Conservation (phyloP, 768 basidiomycete species). For the Strobilomyces echinocephalus region DNA sequence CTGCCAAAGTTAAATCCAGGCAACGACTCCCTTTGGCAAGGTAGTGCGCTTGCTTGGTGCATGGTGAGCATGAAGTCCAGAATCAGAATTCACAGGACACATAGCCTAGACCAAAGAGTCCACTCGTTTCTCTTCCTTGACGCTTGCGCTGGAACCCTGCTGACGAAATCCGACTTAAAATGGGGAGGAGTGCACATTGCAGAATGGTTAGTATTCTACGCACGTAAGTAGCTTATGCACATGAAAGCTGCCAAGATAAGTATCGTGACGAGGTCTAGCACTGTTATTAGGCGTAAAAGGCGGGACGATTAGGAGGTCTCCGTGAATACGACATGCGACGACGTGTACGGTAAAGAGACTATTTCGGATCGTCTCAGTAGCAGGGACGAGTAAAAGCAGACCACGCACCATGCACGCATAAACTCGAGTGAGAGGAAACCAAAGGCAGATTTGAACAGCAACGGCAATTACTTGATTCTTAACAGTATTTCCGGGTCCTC, state of each 20-base stretch:
- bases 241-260: constrained; percentile 9
- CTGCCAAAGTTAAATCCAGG: no score
- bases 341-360: not conserved
- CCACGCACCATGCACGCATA: constrained; percentile 7
- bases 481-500: not conserved
- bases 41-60: not conserved
- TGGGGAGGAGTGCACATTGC: not conserved
- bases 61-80: no score
- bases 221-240: constrained; percentile 16
- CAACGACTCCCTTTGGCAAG: not conserved
- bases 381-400: not conserved
- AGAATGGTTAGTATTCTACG: constrained; percentile 3
- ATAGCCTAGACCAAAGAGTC: not conserved
- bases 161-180: not conserved
- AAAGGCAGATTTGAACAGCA: constrained; percentile 14
- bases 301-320: constrained; percentile 10
- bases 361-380: not conserved
- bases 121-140: not conserved
- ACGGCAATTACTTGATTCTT: constrained; percentile 13
- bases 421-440: not conserved
- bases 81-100: not conserved
- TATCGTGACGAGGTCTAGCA: constrained; percentile 11
- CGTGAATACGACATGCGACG: constrained; percentile 2
- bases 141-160: not conserved
- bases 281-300: constrained; percentile 1